Evolutionary conservation across 331 rosid genomes (phyloP), one percentile per base, ranked within the genome.

Genomic region (Stylosanthes scabra): DNA sequence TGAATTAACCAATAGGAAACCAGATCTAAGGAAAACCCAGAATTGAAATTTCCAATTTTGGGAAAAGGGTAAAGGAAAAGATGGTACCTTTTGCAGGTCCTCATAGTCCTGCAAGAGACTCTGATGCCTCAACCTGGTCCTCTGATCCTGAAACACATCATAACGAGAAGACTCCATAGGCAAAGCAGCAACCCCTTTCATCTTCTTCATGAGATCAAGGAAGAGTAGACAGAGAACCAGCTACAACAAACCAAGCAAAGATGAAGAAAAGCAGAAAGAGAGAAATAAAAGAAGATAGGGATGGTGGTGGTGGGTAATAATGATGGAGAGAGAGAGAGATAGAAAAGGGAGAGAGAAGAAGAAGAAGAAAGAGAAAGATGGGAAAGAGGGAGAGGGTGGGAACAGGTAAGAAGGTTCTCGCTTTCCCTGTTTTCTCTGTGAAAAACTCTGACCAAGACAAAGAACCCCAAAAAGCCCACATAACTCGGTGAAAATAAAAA

Each of bases 391-490:
- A 34, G 39, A 34, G 39, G 39, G 39, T 34, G 74, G 67, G 76
- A 51, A 57, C 42, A 58, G 85, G 91, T 72, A 80, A 84, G 91
- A 91, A 85, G 94, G 84, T 91, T 90, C 90, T 83, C 86, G 96
- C 75, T 83, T 89, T 88, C 92, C 91, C 39, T 88, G 95, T 94
- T 91, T 94, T 87, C 93, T 88, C 93, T 95, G 94, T 95, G 92
- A 14, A 8, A 88, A 89, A 82, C 88, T 95, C 98, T 92, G 99
- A 95, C 97, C 98, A 40, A 87, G 97, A 89, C 91, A 89, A 93
- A 75, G 92, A 88, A 88, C 79, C 87, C 83, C 83, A 90, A 95
- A 95, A 89, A 90, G 98, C 92, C 99, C 99, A 95, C 97, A 90
- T 95, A 95, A 89, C 90, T 86, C 92, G 97, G 97, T 88, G 97